A percentile compares a stretch with the other conserved stretches of the same genome.
These are phyloP conservation scores for Salix exigua DNA, from an alignment of 345 rosid genomes.

Conservation along the genomic window DNA sequence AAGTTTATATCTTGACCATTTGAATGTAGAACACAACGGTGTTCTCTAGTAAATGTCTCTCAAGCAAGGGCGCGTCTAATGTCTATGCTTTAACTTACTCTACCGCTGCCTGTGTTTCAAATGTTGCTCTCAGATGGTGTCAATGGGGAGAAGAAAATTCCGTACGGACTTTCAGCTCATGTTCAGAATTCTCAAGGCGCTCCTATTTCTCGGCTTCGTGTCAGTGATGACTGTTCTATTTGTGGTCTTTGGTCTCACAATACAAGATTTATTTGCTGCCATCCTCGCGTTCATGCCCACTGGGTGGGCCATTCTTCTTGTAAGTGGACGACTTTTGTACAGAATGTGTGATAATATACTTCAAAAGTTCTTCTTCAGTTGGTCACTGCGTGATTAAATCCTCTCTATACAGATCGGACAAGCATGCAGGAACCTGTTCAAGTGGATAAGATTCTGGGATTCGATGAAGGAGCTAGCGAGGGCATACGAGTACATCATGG, in stretches of 20 bases:
- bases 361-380: not conserved
- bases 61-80: not conserved
- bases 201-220: slow-evolving; percentile 78
- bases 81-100: not conserved
- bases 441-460: slow-evolving; percentile 63
- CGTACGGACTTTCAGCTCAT: slow-evolving; percentile 78
- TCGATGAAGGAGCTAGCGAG: slow-evolving; percentile 83
- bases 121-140: slow-evolving; percentile 55
- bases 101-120: not conserved
- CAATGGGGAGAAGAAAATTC: slow-evolving; percentile 77
- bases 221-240: slow-evolving; percentile 82
- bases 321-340: slow-evolving; percentile 35
- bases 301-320: slow-evolving; percentile 90
- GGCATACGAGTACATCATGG: slow-evolving; percentile 85
- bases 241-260: slow-evolving; percentile 57
- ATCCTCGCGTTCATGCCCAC: slow-evolving; percentile 79
- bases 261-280: slow-evolving; percentile 68
- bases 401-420: slow-evolving; percentile 55
- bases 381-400: not conserved
- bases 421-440: slow-evolving; percentile 49
- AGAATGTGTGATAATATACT: not conserved
- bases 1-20: not conserved
- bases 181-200: slow-evolving; percentile 95
- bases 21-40: not conserved
- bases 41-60: not conserved